These are phyloP conservation scores for Centella asiatica DNA, from an alignment of 129 eudicot genomes.

Conservation along the genomic window DNA sequence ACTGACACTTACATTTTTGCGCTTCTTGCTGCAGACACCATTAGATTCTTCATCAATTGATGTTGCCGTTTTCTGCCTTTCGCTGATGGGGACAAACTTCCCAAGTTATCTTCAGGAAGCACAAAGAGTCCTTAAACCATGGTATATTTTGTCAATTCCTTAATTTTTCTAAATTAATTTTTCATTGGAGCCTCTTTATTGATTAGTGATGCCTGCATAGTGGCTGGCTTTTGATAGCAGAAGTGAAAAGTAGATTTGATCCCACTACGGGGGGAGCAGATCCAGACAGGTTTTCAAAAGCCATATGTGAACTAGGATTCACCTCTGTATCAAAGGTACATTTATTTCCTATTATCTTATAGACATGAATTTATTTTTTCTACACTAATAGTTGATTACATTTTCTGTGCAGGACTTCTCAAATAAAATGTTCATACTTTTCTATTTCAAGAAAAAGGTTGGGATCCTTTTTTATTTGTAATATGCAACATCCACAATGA, in stretches of 20 bases:
- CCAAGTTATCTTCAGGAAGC: constrained; percentile 78
- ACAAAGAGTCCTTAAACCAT: constrained; percentile 73
- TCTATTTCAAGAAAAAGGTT: constrained; percentile 83
- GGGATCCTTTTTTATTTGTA: background rate
- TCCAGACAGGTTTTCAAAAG: constrained; percentile 45
- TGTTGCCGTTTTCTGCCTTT: constrained; percentile 86
- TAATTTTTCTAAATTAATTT: background rate
- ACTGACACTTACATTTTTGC: background rate
- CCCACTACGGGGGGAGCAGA: constrained; percentile 84
- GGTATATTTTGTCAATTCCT: constrained; percentile 23
- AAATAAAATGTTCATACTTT: constrained; percentile 78
- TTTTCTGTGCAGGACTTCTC: constrained; percentile 74
- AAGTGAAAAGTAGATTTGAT: constrained; percentile 91
- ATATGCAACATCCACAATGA: background rate
- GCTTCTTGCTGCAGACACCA: constrained; percentile 61
- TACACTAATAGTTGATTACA: constrained; percentile 8
- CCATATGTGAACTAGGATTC: constrained; percentile 75
- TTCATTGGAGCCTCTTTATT: background rate
- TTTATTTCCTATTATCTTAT: background rate
- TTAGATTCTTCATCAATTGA: constrained; percentile 65
- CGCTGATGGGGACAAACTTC: constrained; percentile 89
- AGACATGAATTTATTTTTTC: background rate
- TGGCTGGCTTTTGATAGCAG: constrained; percentile 98
- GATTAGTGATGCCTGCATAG: constrained; percentile 31
- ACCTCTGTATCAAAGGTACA: constrained; percentile 54